Base-by-base conservation (phyloP, 768 basidiomycete genomes). In the Lactarius tabidus region DNA sequence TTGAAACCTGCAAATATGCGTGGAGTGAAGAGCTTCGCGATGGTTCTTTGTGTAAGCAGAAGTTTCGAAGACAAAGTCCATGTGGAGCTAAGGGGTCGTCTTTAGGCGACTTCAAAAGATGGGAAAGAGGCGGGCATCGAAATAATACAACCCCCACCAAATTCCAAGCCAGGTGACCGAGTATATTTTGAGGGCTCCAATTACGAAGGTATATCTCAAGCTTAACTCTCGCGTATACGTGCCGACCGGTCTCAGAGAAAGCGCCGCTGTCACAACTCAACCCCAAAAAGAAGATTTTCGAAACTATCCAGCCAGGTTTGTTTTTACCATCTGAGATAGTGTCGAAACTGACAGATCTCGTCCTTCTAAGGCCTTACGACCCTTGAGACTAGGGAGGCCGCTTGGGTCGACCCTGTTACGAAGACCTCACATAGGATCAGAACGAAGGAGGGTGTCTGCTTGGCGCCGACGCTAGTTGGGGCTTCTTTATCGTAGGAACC, bases 221-320 rank as follows among this genome's bases (percentile, higher is more conserved):
- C 26, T 43, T 39, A 3, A 54, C 29, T 51, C 23, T 31, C 8
- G 23, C 51, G 48, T 36, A 52, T 57, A 17, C 54, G 38, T 43
- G 31, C 62, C 39, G 48, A 48, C 58, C 31, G 64, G 67, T 62
- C 52, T 12, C 58, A 89, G 89, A 79, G 70, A 81, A 81, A 1
- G 82, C 80, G 23, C 90, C 95, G 0, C 78, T 96, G 28, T 72
- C 89, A 8, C 93, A 95, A 72, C 80, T 99, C 63, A 98, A 98
- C 76, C 97, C 97, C 15, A 99, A 98, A 79, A 98, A 97, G 81
- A 99, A 98, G 79, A 91, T 98, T 36, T 99, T 98, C 72, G 97
- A 99, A 78, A 89, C 95, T 0, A 85, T 99, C 57, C 97, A 97
- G 74, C 94, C 95, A 58, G 90, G 93, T 88, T 70, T 28, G 76